phyloP scores from a whole-genome alignment of 1,284 basidiomycete species.

The Xerocomus alliaceus region DNA sequence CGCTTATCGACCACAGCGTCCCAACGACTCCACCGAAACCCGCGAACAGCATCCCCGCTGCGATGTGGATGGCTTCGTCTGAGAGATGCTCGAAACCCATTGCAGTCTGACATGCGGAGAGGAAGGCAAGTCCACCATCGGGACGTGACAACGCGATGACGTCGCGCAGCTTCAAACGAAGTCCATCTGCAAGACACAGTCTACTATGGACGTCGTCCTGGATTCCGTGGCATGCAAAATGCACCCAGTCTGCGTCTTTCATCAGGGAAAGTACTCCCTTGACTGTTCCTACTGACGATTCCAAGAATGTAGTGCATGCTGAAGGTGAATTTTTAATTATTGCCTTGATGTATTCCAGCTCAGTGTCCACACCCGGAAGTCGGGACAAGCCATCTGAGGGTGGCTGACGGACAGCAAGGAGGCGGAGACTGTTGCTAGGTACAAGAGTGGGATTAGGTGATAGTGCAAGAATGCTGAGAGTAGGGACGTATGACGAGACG shows the following conservation, averaged over 20 bases:
- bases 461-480: not conserved
- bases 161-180: not conserved
- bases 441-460: not conserved
- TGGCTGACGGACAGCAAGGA: not conserved
- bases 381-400: not conserved
- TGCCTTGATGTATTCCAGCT: slow-evolving; percentile 10
- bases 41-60: not conserved
- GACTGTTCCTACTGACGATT: slow-evolving; percentile 9
- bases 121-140: slow-evolving; percentile 17
- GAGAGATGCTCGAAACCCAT: slow-evolving; percentile 7
- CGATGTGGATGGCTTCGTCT: slow-evolving; percentile 11
- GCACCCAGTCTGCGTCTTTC: slow-evolving; percentile 12
- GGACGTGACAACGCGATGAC: not conserved
- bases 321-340: not conserved
- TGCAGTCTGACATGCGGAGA: slow-evolving; percentile 20
- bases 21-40: not conserved
- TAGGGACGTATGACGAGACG: no score
- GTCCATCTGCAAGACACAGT: not conserved
- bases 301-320: not conserved
- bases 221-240: no score
- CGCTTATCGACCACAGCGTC: not conserved
- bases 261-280: slow-evolving; percentile 12
- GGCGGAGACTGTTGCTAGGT: not conserved
- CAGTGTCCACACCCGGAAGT: not conserved
- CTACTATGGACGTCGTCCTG: slow-evolving; percentile 11